phyloP scores from a whole-genome alignment of 768 basidiomycete species.

The Clitopilus passeckerianus region DNA sequence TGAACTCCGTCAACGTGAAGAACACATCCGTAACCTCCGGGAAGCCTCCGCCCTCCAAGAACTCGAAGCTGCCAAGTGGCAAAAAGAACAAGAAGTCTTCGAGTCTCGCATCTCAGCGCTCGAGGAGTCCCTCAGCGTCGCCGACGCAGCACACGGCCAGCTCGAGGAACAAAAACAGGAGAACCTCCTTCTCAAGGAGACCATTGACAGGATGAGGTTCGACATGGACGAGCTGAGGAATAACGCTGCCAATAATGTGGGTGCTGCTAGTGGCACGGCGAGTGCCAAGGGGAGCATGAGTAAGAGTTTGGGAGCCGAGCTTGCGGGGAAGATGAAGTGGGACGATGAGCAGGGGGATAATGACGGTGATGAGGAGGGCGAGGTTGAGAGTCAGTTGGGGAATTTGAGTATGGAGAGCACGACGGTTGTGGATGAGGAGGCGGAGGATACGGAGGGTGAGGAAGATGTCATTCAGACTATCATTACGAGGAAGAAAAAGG shows the following conservation, averaged over 20 bases:
- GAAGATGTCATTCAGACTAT: constrained; percentile 78
- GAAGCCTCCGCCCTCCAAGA: constrained; percentile 57
- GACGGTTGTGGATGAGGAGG: not conserved
- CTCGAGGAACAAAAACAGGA: constrained; percentile 94
- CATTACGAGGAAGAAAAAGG: constrained; percentile 79
- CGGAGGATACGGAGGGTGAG: constrained; percentile 50
- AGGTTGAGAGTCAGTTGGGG: constrained; percentile 26
- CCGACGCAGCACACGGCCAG: constrained; percentile 66
- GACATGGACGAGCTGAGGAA: constrained; percentile 90
- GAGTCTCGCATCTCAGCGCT: constrained; percentile 68
- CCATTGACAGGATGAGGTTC: constrained; percentile 90
- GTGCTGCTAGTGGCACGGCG: constrained; percentile 34
- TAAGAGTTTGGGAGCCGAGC: constrained; percentile 72
- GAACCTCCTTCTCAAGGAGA: constrained; percentile 90
- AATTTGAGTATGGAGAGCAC: constrained; percentile 33
- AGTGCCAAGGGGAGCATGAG: constrained; percentile 58
- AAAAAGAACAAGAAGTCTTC: constrained; percentile 61
- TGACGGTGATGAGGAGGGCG: constrained; percentile 28
- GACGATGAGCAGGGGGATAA: constrained; percentile 33
- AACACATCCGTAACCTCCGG: constrained; percentile 59
- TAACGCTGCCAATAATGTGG: constrained; percentile 27
- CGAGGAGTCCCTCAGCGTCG: constrained; percentile 66
- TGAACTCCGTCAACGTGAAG: constrained; percentile 69
- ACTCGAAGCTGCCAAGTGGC: constrained; percentile 63
- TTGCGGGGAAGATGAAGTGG: constrained; percentile 56